These are phyloP conservation scores for Hansfordia pulvinata DNA, from an alignment of 2,329 filamentous ascomycete species.

Conservation along the genomic window DNA sequence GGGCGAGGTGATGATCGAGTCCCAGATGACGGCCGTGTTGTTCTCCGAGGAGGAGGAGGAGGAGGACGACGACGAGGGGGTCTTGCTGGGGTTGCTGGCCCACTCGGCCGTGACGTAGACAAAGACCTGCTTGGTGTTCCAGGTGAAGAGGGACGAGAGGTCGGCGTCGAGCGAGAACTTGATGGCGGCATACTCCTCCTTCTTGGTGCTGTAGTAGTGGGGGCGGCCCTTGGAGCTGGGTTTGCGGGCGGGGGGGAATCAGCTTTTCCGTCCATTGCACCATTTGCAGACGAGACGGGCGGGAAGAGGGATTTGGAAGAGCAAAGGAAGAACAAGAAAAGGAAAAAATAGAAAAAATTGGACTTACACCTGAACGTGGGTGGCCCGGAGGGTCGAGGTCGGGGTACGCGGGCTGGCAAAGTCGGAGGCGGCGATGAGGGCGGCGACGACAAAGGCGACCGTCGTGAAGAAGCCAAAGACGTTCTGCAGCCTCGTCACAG, in stretches of 20 bases:
- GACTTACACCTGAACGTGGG: conserved; percentile 74
- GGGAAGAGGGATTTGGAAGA: too few relatives aligned
- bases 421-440: conserved; percentile 69
- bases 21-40: conserved; percentile 86
- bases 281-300: too few relatives aligned
- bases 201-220: conserved; percentile 89
- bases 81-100: conserved; percentile 28
- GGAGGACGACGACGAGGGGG: too few relatives aligned
- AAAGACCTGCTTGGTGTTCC: conserved; percentile 99
- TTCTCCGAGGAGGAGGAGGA: too few relatives aligned
- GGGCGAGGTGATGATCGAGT: conserved; percentile 74
- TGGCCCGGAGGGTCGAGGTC: conserved; percentile 47
- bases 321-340: too few relatives aligned
- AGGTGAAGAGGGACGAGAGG: conserved; percentile 85
- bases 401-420: conserved; percentile 58
- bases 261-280: too few relatives aligned
- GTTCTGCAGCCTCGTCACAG: conserved; percentile 73
- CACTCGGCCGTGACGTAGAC: conserved; percentile 83
- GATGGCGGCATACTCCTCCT: conserved; percentile 91
- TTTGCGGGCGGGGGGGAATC: conserved; percentile 4
- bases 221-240: conserved; percentile 72
- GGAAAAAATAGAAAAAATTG: background rate
- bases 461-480: conserved; percentile 98
- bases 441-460: conserved; percentile 70
- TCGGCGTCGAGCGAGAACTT: conserved; percentile 89